Base-by-base conservation (phyloP, 768 basidiomycete species). In the Mycena metata region DNA sequence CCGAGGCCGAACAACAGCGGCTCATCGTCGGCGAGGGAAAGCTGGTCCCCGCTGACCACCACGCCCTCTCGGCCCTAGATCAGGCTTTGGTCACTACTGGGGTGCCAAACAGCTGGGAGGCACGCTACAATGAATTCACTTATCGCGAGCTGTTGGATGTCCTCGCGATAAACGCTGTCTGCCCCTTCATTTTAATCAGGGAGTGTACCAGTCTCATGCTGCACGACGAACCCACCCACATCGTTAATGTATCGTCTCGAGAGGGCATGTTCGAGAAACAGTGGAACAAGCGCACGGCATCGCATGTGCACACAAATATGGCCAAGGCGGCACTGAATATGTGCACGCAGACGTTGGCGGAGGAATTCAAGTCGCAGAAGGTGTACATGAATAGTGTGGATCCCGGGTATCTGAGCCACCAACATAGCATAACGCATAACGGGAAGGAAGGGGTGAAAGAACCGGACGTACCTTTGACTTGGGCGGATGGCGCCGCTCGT, bases 231-330 rank as follows among this genome's bases (percentile, higher is more conserved):
- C 65, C 65, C 51, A 67, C 60, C 12, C 78, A 80, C 55, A 73
- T 79, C 64, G 66, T 82, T 68, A 81, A 81, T 60, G 79, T 81
- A 16, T 81, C 79, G 47, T 80, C 79, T 24, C 76, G 80, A 13
- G 80, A 82, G 69, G 79, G 78, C 5, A 74, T 82, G 51, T 79
- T 78, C 33, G 78, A 80, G 66, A 60, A 35, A 36, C 69, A 68
- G 26, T 75, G 74, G 26, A 71, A 61, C 15, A 68, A 72, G n/a
- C 69, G 73, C 4, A 63, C 71, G 2, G 79, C 79, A 45, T 67
- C 70, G 26, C 79, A 81, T 51, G 77, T 80, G 10, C 80, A 81
- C 67, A 81, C 79, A 36, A 81, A 81, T 65, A 80, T 81, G 79
- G 79, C 79, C 10, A 81, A 81, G 64, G 80, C 80, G 15, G 80